phyloP scores from a whole-genome alignment of 768 basidiomycete genomes.

The Psilocybe cyanescens region DNA sequence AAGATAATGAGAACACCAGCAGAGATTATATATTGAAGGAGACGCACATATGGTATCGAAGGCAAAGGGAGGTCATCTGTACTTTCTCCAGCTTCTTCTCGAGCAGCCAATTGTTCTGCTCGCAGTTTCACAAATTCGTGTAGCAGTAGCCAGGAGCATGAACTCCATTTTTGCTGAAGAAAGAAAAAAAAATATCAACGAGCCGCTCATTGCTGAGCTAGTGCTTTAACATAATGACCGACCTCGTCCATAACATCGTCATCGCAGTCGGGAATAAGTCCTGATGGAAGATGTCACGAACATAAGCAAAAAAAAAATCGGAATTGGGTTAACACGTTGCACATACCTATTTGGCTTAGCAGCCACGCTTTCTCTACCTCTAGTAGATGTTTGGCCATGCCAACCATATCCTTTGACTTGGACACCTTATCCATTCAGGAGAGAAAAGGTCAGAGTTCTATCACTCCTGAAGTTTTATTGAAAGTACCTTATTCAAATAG shows the following conservation, averaged over 20 bases:
- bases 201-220: not conserved
- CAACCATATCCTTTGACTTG: conserved; percentile 61
- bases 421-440: conserved; percentile 42
- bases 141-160: conserved; percentile 81
- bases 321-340: not conserved
- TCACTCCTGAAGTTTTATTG: not conserved
- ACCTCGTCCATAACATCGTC: conserved; percentile 93
- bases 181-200: not conserved
- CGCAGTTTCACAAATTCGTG: conserved; percentile 71
- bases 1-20: not conserved
- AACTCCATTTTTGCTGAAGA: conserved; percentile 76
- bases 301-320: not conserved
- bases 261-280: conserved; percentile 79
- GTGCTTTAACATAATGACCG: conserved; percentile 20
- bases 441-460: not conserved
- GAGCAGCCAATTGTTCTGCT: conserved; percentile 43
- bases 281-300: conserved; percentile 25
- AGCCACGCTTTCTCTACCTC: conserved; percentile 82
- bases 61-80: conserved; percentile 57
- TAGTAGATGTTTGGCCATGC: conserved; percentile 67
- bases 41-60: conserved; percentile 59
- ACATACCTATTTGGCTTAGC: conserved; percentile 69
- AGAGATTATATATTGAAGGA: not conserved
- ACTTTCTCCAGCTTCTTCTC: conserved; percentile 28
- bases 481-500: conserved; percentile 64